Evolutionary conservation across 208 protist species (phyloP), one percentile per base, ranked within the genome.

Genomic region (Wallacemonas rigidus): DNA sequence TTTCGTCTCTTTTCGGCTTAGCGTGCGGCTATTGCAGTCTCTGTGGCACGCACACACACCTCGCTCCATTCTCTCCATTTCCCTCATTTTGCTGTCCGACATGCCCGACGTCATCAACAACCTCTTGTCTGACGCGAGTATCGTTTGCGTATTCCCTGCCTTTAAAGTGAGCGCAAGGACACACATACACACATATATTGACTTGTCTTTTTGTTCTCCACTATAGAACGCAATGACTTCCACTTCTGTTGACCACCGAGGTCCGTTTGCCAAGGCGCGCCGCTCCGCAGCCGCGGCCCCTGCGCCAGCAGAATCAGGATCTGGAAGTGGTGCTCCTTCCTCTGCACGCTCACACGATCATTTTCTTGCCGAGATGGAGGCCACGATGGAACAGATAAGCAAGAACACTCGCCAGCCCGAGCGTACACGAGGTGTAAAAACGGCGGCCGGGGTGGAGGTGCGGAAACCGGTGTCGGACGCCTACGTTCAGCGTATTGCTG

Each of bases 161-260:
- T 26, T 26, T 26, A 26, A 26, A 26, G 26, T 26, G 26, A 26
- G 26, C 26, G 26, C 26, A 26, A 26, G 26, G 26, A 26, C 26
- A 26, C 26, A 26, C 26, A 26, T 26, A 26, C 26, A 67, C 6
- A 64, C 41, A 44, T 6, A 64, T 9, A 44, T 41, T 15, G 14
- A 36, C 55, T 67, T 44, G 50, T 54, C 71, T 67, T 65, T 60
- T 7, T 15, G 26, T 57, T 77, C 26, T 58, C 8, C 57, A 61
- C 69, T 26, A 26, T 26, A 26, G 26, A 26, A 26, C 26, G 7
- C n/a, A n/a, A 67, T 50, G 14, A 61, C 41, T 17, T 74, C n/a
- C 17, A n/a, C 40, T 4, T 65, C 41, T 41, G 11, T 14, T 0
- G 39, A 48, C 40, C 41, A 39, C 26, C 41, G 43, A 5, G n/a